A percentile compares a stretch with the other conserved stretches of the same genome.
These are phyloP conservation scores for Plenodomus tracheiphilus DNA, from an alignment of 2,329 filamentous ascomycete genomes.

Conservation along the genomic window DNA sequence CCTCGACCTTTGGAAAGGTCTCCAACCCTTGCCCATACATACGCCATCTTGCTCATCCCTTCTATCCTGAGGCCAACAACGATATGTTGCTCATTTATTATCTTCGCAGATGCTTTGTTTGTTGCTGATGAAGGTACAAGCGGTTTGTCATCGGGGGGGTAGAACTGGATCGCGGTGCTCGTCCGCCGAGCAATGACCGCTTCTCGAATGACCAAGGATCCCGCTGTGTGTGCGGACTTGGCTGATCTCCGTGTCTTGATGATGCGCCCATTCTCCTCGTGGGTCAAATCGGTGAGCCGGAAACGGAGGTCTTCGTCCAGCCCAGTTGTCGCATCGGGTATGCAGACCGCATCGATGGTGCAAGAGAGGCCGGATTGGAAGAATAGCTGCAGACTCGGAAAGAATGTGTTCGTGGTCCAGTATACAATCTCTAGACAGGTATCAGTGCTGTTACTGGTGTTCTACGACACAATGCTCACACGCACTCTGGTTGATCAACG, in stretches of 20 bases:
- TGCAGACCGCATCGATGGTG: slow-evolving; percentile 23
- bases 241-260: slow-evolving; percentile 18
- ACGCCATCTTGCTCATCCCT: slow-evolving; percentile 30
- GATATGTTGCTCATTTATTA: slow-evolving; percentile 21
- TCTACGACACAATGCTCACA: background rate
- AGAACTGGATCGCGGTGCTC: slow-evolving; percentile 21
- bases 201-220: slow-evolving; percentile 24
- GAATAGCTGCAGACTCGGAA: slow-evolving; percentile 34
- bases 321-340: slow-evolving; percentile 18
- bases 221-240: slow-evolving; percentile 8
- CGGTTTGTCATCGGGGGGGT: background rate
- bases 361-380: slow-evolving; percentile 34
- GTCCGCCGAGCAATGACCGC: slow-evolving; percentile 21
- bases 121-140: background rate
- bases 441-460: slow-evolving; percentile 1
- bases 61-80: slow-evolving; percentile 31
- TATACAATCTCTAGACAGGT: slow-evolving; percentile 21
- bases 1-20: background rate
- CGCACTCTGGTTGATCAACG: slow-evolving; percentile 28
- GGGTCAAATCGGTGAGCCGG: slow-evolving; percentile 30
- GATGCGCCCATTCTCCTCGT: slow-evolving; percentile 31
- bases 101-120: slow-evolving; percentile 2
- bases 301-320: slow-evolving; percentile 31
- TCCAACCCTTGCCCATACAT: slow-evolving; percentile 22
- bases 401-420: slow-evolving; percentile 36